Base-by-base conservation (phyloP, 129 eudicot species). In the Lonicera japonica region DNA sequence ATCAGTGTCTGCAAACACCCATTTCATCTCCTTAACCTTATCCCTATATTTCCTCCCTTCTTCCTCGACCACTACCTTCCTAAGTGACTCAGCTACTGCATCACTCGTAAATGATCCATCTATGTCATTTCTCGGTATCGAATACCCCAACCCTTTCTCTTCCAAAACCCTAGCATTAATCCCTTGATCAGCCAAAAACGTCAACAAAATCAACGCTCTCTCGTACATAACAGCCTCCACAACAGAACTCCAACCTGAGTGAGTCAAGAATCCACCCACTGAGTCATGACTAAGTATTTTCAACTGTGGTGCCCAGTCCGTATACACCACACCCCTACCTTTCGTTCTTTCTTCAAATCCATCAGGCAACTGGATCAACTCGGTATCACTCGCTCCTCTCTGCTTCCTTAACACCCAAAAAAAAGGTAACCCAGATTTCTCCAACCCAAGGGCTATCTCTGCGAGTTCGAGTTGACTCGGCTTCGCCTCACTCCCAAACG, bases 271-370 rank as follows among this genome's bases (percentile, higher is more conserved):
- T 25, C 68, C 74, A 10, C 36, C 67, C 18, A 70, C 54, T 12
- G 74, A 60, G 21, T 52, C 61, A 23, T 70, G 74, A 39, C 68
- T 60, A 53, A 70, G 16, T 50, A 70, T 61, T 55, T 39, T 70
- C 19, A 48, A 12, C 21, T 70, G 74, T 21, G 74, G 74, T 50
- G 47, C 74, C 74, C 74, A 70, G 21, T 43, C 51, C 8, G 68
- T 51, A 53, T 48, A 61, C 17, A 70, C 55, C 61, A 61, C 18
- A 10, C 68, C 68, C 7, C 55, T 40, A 16, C 61, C 68, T 16
- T 53, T 60, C 0, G 55, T 61, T 23, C 62, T 21, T 25, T 61
- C 61, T 8, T 70, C 55, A 39, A 70, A 70, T 25, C 74, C 74
- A 4, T 60, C 68, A 11, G 68, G 74, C 10, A 70, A 39, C 54